A percentile compares a stretch with the other conserved stretches of the same genome.
Conservation (phyloP, 106 monocot species). For the Agapanthus africanus region DNA sequence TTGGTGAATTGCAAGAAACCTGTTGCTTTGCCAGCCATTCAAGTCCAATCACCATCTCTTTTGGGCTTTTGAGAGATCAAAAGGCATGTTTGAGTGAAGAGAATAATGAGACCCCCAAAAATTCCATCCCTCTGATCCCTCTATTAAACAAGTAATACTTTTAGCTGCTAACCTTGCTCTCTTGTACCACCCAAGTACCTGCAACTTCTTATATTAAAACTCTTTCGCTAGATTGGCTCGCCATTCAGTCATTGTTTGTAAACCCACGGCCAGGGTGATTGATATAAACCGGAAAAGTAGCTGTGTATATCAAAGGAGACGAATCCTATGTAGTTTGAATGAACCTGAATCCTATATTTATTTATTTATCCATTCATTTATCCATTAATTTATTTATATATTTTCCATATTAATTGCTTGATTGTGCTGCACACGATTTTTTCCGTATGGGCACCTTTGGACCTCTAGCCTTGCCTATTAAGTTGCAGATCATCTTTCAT, state of each 20-base stretch:
- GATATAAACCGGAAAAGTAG: slow-evolving; percentile 3
- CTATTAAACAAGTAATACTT: slow-evolving; percentile 7
- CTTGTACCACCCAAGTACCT: neutral
- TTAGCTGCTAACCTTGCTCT: slow-evolving; percentile 9
- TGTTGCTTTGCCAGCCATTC: slow-evolving; percentile 6
- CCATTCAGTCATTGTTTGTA: slow-evolving; percentile 4
- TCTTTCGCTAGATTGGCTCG: neutral
- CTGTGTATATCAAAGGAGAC: slow-evolving; percentile 7
- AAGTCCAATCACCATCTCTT: slow-evolving; percentile 7
- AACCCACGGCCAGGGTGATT: slow-evolving; percentile 4
- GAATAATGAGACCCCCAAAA: slow-evolving; percentile 1
- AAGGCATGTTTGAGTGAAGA: slow-evolving; percentile 2
- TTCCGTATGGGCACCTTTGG: neutral
- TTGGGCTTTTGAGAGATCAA: slow-evolving; percentile 7
- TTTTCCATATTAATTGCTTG: no score
- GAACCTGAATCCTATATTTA: neutral
- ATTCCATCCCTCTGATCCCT: slow-evolving; percentile 1
- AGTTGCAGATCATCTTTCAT: neutral
- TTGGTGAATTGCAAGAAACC: neutral
- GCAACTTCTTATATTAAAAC: slow-evolving; percentile 6
- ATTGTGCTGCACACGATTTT: neutral
- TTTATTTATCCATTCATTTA: neutral
- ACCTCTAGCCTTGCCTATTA: neutral
- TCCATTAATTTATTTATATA: no score
- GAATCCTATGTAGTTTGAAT: neutral